Conservation (phyloP, 352 stramenopile genomes). For the Globisporangium sylvaticum region DNA sequence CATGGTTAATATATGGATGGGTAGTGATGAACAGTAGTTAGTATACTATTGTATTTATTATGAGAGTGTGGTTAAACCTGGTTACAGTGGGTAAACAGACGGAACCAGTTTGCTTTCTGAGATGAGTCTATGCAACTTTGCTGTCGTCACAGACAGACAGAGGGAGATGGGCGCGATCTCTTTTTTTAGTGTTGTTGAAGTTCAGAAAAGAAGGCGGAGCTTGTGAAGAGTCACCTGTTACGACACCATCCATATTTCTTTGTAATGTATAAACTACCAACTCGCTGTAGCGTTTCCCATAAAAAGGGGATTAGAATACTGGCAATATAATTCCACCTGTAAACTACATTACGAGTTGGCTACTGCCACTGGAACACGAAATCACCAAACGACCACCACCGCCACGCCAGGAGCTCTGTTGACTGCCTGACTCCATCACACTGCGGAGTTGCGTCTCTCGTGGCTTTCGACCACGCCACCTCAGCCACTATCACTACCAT, state of each 20-base stretch:
- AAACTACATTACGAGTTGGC: neutral
- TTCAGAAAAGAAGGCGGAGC: neutral
- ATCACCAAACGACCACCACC: neutral
- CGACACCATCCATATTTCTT: neutral
- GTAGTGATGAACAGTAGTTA: neutral
- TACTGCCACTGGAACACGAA: neutral
- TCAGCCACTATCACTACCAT: neutral
- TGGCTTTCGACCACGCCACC: neutral
- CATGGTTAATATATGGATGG: too few species aligned
- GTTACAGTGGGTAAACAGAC: neutral
- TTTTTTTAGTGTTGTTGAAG: conserved; percentile 1
- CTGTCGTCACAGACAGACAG: neutral
- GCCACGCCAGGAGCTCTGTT: neutral
- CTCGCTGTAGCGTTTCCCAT: neutral
- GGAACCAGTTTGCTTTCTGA: neutral
- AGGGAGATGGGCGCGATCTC: neutral
- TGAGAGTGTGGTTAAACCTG: neutral
- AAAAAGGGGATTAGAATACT: neutral
- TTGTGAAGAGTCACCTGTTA: neutral
- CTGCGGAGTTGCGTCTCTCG: neutral
- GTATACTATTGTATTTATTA: neutral
- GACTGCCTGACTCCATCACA: neutral
- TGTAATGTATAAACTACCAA: neutral
- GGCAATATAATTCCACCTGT: neutral
- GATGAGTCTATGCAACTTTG: conserved; percentile 5